These are phyloP conservation scores for Piromyces finnis DNA, from an alignment of 192 early-diverging fungal genomes.

Conservation along the genomic window DNA sequence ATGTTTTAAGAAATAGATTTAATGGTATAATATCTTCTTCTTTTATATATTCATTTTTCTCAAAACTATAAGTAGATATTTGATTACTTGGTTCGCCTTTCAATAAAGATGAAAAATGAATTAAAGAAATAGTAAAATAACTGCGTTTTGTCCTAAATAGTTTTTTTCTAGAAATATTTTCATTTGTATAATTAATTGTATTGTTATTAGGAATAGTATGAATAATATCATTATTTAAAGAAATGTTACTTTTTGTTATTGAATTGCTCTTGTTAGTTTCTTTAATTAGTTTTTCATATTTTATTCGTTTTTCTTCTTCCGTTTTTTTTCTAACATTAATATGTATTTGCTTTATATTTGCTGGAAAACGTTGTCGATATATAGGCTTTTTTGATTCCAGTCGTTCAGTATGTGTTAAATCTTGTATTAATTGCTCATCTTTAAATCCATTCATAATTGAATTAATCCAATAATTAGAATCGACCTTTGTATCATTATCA, in stretches of 20 bases:
- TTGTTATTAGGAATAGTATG: too few species aligned
- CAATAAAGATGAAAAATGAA: background rate
- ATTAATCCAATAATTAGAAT: background rate
- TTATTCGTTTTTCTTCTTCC: background rate
- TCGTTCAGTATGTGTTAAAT: background rate
- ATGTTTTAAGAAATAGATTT: background rate
- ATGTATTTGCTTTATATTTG: background rate
- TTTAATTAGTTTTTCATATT: background rate
- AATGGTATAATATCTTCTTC: background rate
- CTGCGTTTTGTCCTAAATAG: background rate
- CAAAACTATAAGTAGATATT: background rate
- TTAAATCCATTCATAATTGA: background rate
- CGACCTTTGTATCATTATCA: background rate
- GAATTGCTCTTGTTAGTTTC: background rate
- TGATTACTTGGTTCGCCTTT: background rate
- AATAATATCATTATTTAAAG: too few species aligned
- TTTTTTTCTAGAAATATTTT: background rate
- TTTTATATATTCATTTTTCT: background rate
- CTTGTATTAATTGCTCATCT: background rate
- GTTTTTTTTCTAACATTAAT: background rate
- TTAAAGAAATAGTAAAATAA: background rate
- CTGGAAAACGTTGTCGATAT: background rate
- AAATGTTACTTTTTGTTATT: background rate
- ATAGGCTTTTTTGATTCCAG: background rate
- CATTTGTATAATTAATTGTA: background rate